phyloP scores from a whole-genome alignment of 495 filamentous ascomycete species.

The Talaromyces wortmannii region DNA sequence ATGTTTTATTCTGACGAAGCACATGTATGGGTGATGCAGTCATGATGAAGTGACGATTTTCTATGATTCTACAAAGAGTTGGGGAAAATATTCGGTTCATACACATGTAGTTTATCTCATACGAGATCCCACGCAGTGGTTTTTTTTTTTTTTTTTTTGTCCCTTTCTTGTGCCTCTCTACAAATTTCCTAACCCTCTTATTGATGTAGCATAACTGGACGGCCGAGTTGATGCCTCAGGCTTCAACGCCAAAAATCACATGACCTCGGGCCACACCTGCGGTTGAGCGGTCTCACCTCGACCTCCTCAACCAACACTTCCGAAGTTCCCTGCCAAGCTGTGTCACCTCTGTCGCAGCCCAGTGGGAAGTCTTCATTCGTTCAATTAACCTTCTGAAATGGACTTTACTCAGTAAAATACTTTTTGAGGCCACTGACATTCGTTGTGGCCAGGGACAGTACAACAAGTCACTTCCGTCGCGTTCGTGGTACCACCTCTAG shows the following conservation, averaged over 20 bases:
- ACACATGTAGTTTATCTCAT: background rate
- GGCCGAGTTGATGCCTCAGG: background rate
- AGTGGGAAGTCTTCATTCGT: background rate
- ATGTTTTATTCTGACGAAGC: no score
- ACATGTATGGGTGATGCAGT: background rate
- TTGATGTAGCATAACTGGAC: no score
- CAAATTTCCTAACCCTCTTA: no score
- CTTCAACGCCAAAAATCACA: background rate
- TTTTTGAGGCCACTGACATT: background rate
- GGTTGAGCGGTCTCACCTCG: background rate
- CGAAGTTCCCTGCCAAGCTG: background rate
- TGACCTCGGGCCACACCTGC: background rate
- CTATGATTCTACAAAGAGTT: background rate
- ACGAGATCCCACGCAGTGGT: background rate
- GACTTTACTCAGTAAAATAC: background rate
- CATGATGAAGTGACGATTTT: background rate
- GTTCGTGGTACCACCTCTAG: no score
- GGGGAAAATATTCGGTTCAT: background rate
- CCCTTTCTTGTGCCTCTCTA: no score
- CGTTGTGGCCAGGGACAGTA: no score
- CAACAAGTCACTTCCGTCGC: no score
- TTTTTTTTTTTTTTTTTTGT: background rate
- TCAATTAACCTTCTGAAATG: background rate
- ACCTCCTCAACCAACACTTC: background rate
- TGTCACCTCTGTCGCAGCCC: background rate